Conservation (phyloP, 331 rosid species). For the Acacia pycnantha region DNA sequence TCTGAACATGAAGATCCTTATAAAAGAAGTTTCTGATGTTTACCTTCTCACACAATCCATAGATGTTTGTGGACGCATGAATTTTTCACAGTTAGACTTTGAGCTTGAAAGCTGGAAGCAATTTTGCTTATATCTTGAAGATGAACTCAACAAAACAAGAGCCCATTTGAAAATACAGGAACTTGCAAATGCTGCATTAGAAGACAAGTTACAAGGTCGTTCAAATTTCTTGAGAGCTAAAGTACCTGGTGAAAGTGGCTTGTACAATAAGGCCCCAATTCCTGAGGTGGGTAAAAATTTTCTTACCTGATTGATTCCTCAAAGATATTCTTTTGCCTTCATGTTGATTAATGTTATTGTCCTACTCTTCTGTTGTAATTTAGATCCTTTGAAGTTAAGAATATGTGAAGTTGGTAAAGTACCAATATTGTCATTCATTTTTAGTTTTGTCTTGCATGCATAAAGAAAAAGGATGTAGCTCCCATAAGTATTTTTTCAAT, state of each 20-base stretch:
- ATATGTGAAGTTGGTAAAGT: not conserved
- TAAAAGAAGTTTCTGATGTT: not conserved
- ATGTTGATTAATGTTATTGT: not conserved
- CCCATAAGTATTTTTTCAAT: no score
- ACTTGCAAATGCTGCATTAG: not conserved
- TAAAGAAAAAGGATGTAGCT: not conserved
- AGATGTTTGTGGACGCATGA: not conserved
- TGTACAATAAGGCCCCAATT: not conserved
- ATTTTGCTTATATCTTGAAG: not conserved
- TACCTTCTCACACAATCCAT: not conserved
- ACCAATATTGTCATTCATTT: not conserved
- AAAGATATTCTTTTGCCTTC: not conserved
- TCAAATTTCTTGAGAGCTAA: constrained; percentile 7
- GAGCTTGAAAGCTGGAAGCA: not conserved
- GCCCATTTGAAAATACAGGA: not conserved
- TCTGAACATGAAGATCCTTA: not conserved
- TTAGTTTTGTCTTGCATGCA: not conserved
- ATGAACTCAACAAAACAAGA: not conserved
- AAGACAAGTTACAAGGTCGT: not conserved
- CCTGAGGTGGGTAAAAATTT: not conserved
- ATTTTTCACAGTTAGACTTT: not conserved
- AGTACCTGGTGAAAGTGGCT: not conserved
- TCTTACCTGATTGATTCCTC: not conserved
- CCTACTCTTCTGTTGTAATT: not conserved
- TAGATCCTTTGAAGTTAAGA: not conserved